phyloP scores from a whole-genome alignment of 371 early-diverging fungal genomes.

The Zychaea mexicana region DNA sequence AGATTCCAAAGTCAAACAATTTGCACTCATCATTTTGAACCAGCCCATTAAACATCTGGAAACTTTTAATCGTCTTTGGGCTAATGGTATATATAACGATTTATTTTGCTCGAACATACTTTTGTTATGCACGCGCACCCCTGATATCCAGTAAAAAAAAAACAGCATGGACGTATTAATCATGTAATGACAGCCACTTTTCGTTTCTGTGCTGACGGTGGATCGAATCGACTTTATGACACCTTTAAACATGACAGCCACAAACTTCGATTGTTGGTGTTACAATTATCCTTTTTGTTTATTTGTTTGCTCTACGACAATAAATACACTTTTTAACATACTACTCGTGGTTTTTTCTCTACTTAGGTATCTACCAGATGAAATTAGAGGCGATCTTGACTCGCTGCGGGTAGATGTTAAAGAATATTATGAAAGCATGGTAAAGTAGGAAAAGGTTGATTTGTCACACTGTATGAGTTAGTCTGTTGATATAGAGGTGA shows the following conservation, averaged over 20 bases:
- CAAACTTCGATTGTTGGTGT: conserved; percentile 25
- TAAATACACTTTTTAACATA: no score
- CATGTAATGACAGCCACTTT: conserved; percentile 51
- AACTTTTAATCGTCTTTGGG: conserved; percentile 35
- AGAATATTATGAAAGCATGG: conserved; percentile 61
- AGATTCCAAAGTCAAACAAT: conserved; percentile 22
- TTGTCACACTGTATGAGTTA: background rate
- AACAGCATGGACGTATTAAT: background rate
- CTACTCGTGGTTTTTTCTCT: no score
- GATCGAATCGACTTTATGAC: conserved; percentile 85
- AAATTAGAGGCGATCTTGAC: conserved; percentile 86
- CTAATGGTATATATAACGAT: conserved; percentile 26
- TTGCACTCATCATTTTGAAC: conserved; percentile 40
- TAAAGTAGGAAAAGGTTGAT: conserved; percentile 2
- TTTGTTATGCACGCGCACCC: no score
- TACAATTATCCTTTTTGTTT: conserved; percentile 27
- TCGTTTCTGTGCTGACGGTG: conserved; percentile 88
- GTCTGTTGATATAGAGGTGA: background rate
- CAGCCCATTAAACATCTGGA: conserved; percentile 35
- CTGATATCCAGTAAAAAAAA: no score
- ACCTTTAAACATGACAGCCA: conserved; percentile 48
- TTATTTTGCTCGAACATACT: no score
- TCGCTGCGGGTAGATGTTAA: conserved; percentile 71
- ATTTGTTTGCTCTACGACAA: no score
- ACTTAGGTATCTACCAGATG: conserved; percentile 74